These are phyloP conservation scores for Zanthoxylum bungeanum DNA, from an alignment of 345 rosid genomes.

Conservation along the genomic window DNA sequence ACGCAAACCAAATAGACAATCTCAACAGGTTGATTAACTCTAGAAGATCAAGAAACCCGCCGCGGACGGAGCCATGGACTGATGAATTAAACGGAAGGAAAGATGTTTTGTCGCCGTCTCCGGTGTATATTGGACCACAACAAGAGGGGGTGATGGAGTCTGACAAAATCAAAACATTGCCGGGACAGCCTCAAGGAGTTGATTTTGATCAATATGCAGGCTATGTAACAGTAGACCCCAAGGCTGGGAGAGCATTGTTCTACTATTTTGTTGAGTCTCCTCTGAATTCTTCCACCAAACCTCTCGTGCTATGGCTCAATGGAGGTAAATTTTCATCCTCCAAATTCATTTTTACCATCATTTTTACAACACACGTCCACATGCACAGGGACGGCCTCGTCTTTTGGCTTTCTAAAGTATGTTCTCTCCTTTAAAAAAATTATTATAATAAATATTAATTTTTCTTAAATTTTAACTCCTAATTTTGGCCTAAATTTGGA, in stretches of 20 bases:
- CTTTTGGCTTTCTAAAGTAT: too few species aligned
- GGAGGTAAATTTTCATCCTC: not conserved
- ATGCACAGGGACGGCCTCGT: too few species aligned
- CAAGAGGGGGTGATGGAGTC: conserved; percentile 25
- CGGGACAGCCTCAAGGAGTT: conserved; percentile 36
- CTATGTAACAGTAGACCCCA: conserved; percentile 31
- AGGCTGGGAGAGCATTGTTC: conserved; percentile 31
- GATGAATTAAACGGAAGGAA: conserved; percentile 1
- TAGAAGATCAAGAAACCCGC: conserved; percentile 24
- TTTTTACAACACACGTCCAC: too few species aligned
- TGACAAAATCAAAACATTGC: conserved; percentile 29
- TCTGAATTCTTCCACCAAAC: conserved; percentile 33
- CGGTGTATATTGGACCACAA: conserved; percentile 25
- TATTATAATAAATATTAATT: too few species aligned
- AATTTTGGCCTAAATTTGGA: too few species aligned
- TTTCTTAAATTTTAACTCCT: too few species aligned
- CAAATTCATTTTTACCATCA: not conserved
- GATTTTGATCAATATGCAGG: conserved; percentile 40
- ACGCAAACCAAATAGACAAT: conserved; percentile 26
- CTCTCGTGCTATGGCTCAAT: conserved; percentile 32
- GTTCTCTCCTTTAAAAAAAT: too few species aligned
- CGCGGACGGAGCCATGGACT: conserved; percentile 17
- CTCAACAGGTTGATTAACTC: conserved; percentile 30
- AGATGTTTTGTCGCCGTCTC: not conserved
- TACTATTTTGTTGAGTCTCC: conserved; percentile 43